These are phyloP conservation scores for Arctium lappa DNA, from an alignment of 129 eudicot species.

Conservation along the genomic window DNA sequence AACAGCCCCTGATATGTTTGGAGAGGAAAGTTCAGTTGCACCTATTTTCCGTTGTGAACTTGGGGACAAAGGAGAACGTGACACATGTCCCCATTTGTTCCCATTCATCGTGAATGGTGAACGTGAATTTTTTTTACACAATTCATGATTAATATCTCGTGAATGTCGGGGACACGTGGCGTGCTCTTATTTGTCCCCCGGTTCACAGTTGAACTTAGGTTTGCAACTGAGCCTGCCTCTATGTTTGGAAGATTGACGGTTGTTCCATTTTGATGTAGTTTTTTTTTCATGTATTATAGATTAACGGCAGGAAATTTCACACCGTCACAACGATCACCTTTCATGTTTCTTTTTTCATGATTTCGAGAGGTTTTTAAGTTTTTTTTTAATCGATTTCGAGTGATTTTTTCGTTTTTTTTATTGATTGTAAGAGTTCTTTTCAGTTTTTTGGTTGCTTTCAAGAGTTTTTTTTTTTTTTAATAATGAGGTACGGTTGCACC, in stretches of 20 bases:
- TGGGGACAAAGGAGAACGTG: neutral
- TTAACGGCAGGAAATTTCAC: neutral
- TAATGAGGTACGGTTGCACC: too few species aligned
- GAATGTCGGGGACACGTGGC: neutral
- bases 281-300: neutral
- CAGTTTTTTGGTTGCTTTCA: too few species aligned
- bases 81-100: neutral
- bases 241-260: neutral
- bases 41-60: neutral
- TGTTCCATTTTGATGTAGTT: neutral
- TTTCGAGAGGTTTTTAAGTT: too few species aligned
- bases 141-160: neutral
- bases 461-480: too few species aligned
- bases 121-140: neutral
- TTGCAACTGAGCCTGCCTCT: neutral
- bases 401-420: neutral
- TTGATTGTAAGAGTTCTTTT: neutral
- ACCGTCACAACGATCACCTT: neutral
- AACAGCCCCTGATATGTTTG: too few species aligned
- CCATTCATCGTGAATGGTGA: neutral
- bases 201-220: neutral
- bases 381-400: too few species aligned
- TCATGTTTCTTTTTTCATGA: neutral
- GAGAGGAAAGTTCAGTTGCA: neutral
- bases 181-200: neutral